Percentiles rank a stretch among this genome's conserved stretches.
phyloP scores from a whole-genome alignment of 345 rosid species.

The Moricandia moricandioides region DNA sequence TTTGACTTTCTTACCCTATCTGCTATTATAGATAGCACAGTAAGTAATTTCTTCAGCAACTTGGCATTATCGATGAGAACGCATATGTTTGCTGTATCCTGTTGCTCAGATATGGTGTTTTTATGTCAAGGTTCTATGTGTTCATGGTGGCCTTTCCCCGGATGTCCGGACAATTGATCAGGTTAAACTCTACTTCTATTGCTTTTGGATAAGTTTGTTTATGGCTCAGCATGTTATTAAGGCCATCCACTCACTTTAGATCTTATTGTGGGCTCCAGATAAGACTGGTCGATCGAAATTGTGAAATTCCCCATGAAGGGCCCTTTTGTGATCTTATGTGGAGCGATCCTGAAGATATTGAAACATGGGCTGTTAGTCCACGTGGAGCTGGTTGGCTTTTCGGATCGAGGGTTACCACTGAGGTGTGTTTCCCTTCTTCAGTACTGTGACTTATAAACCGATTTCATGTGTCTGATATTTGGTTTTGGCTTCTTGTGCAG shows the following conservation, averaged over 20 bases:
- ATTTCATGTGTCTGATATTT: conserved; percentile 7
- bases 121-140: conserved; percentile 84
- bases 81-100: conserved; percentile 6
- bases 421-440: conserved; percentile 47
- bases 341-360: conserved; percentile 99
- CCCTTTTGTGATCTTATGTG: conserved; percentile 99
- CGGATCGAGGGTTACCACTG: conserved; percentile 96
- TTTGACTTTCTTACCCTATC: conserved; percentile 97
- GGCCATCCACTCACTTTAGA: conserved; percentile 17
- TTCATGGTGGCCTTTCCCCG: conserved; percentile 99
- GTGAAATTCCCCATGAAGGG: conserved; percentile 99
- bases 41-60: conserved; percentile 35
- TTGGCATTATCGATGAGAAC: neutral
- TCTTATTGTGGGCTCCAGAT: conserved; percentile 51
- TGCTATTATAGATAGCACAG: conserved; percentile 98
- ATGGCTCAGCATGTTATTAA: conserved; percentile 13
- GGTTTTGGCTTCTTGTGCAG: conserved; percentile 44
- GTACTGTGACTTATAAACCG: conserved; percentile 1
- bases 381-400: conserved; percentile 99
- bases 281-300: conserved; percentile 83
- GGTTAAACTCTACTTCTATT: conserved; percentile 41
- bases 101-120: neutral
- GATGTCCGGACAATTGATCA: conserved; percentile 97
- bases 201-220: neutral
- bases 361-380: conserved; percentile 99